Evolutionary conservation across 306 rosid genomes (phyloP).

Genomic region (Cucurbita moschata): DNA sequence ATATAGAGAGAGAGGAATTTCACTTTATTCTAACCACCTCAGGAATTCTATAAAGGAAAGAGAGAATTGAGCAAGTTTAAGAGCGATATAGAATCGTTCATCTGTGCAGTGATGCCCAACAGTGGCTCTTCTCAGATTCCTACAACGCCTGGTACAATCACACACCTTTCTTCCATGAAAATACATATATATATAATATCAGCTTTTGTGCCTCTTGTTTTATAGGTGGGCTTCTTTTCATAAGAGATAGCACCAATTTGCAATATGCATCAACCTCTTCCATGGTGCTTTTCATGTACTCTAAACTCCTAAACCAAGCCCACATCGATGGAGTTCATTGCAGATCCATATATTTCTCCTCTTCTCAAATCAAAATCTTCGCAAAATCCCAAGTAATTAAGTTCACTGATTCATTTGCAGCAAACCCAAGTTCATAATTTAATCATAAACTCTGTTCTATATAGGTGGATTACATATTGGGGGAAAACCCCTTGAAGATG

Average conservation of each 20-base stretch:
- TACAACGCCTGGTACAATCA: constrained; percentile 45
- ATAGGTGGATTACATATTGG: constrained; percentile 76
- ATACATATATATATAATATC: no score
- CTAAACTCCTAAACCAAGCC: constrained; percentile 33
- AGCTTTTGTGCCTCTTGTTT: not conserved
- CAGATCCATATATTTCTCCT: constrained; percentile 40
- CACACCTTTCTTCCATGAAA: not conserved
- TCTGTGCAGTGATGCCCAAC: constrained; percentile 65
- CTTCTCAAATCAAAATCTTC: constrained; percentile 41
- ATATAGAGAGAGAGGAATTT: no score
- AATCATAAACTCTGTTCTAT: no score
- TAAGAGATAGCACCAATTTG: constrained; percentile 56
- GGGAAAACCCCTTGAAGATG: constrained; percentile 57
- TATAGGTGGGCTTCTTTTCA: constrained; percentile 63
- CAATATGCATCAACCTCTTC: constrained; percentile 57
- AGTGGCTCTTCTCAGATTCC: constrained; percentile 48
- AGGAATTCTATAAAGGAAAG: constrained; percentile 56
- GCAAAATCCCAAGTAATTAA: constrained; percentile 54
- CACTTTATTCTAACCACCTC: not conserved
- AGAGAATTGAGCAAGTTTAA: constrained; percentile 37
- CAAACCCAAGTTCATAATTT: no score
- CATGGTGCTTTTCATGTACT: constrained; percentile 49
- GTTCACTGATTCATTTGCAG: no score
- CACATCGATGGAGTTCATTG: constrained; percentile 38
- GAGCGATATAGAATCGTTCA: constrained; percentile 44